phyloP scores from a whole-genome alignment of 768 basidiomycete species.

The Infundibulicybe gibba region DNA sequence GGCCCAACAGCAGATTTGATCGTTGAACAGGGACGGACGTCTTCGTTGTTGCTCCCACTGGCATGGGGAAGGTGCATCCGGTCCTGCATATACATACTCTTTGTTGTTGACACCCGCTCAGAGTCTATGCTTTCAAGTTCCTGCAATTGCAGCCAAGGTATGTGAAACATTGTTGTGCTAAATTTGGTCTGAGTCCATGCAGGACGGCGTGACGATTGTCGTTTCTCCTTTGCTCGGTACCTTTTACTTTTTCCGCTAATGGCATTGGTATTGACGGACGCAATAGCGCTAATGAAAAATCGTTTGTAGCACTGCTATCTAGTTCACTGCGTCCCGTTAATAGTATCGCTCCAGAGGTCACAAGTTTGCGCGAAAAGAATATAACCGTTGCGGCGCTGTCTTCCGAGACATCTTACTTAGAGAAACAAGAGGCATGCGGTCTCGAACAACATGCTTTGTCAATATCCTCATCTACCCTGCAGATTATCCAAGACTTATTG shows the following conservation, averaged over 20 bases:
- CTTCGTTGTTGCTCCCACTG: slow-evolving; percentile 80
- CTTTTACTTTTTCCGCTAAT: neutral
- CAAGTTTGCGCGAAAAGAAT: slow-evolving; percentile 48
- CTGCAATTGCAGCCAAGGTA: slow-evolving; percentile 66
- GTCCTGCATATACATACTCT: neutral
- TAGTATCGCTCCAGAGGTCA: slow-evolving; percentile 47
- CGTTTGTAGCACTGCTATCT: slow-evolving; percentile 40
- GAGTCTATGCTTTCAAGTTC: slow-evolving; percentile 86
- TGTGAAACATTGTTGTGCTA: neutral
- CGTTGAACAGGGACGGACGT: slow-evolving; percentile 60
- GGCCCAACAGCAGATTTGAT: neutral
- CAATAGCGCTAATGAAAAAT: slow-evolving; percentile 75
- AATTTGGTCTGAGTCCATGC: neutral
- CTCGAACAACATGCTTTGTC: neutral
- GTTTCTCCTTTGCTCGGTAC: slow-evolving; percentile 75
- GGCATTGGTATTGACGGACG: neutral
- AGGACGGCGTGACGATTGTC: slow-evolving; percentile 72
- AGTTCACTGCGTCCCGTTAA: neutral
- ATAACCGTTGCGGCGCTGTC: slow-evolving; percentile 59
- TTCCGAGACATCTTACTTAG: slow-evolving; percentile 55
- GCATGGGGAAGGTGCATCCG: slow-evolving; percentile 79
- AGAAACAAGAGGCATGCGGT: slow-evolving; percentile 49
- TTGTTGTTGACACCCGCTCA: slow-evolving; percentile 17
- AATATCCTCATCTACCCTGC: neutral
- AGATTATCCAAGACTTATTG: slow-evolving; percentile 63